These are phyloP conservation scores for Fusarium domesticum DNA, from an alignment of 2,329 filamentous ascomycete genomes.

Conservation along the genomic window DNA sequence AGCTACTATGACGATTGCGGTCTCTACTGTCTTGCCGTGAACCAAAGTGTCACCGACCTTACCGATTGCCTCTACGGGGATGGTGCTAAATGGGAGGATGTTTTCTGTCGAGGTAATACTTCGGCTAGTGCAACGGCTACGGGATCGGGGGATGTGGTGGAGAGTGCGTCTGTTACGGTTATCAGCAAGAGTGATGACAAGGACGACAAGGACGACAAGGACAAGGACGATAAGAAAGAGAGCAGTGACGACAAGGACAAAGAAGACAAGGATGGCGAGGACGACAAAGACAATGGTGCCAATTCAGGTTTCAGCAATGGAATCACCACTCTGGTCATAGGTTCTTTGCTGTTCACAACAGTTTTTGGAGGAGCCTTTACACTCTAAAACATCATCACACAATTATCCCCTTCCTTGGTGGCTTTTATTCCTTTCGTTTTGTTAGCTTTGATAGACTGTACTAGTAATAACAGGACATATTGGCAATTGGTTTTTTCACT, in stretches of 20 bases:
- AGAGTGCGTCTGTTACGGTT: slow-evolving; percentile 30
- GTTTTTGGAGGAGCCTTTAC: neutral
- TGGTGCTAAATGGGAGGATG: slow-evolving; percentile 34
- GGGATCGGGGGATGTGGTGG: slow-evolving; percentile 20
- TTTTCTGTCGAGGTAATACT: slow-evolving; percentile 46
- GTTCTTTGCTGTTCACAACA: neutral
- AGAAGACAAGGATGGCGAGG: neutral
- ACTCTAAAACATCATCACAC: neutral
- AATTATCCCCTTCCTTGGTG: neutral
- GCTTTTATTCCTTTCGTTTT: neutral
- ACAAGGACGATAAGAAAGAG: slow-evolving; percentile 3
- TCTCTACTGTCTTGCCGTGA: slow-evolving; percentile 43
- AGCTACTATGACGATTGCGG: slow-evolving; percentile 47
- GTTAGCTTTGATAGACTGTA: too few relatives aligned
- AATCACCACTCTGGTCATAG: neutral
- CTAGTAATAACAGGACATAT: too few relatives aligned
- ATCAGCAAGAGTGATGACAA: slow-evolving; percentile 18
- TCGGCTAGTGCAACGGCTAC: slow-evolving; percentile 39
- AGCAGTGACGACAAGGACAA: neutral
- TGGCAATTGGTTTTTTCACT: too few relatives aligned
- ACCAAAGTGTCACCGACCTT: slow-evolving; percentile 26
- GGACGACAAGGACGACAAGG: slow-evolving; percentile 6
- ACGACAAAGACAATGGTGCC: too few relatives aligned
- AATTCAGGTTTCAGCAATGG: too few relatives aligned
- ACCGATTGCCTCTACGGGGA: slow-evolving; percentile 38